Conservation (phyloP, 441 rosid species). For the Eugenia klotzschiana region DNA sequence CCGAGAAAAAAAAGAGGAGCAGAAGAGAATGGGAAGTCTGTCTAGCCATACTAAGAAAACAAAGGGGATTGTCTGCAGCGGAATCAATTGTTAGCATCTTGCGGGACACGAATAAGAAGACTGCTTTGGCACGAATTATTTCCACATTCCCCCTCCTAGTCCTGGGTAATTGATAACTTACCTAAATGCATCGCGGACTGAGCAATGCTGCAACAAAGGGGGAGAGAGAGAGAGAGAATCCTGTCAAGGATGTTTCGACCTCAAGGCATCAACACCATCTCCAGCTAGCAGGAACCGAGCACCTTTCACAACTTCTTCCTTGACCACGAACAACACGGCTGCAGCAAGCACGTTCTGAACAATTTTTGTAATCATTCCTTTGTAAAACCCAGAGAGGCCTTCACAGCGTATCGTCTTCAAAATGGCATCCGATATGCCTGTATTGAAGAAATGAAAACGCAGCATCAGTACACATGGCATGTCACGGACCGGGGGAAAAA, state of each 20-base stretch:
- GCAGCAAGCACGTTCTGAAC: conserved; percentile 85
- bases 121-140: not conserved
- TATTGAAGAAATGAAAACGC: not conserved
- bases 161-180: not conserved
- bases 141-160: not conserved
- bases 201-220: not conserved
- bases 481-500: not conserved
- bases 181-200: not conserved
- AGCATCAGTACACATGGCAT: not conserved
- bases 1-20: not conserved
- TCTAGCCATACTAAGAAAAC: not conserved
- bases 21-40: not conserved
- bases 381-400: conserved; percentile 72
- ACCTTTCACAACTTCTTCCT: conserved; percentile 75
- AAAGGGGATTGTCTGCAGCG: not conserved
- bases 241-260: conserved; percentile 18
- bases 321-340: conserved; percentile 77
- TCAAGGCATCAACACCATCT: conserved; percentile 7
- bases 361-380: conserved; percentile 88
- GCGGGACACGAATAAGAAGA: not conserved
- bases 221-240: not conserved
- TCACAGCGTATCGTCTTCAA: conserved; percentile 75
- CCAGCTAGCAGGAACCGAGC: conserved; percentile 40
- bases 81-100: not conserved
- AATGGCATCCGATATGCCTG: conserved; percentile 81